Base-by-base conservation (phyloP, 768 basidiomycete genomes). In the Suillus tomentosus region DNA sequence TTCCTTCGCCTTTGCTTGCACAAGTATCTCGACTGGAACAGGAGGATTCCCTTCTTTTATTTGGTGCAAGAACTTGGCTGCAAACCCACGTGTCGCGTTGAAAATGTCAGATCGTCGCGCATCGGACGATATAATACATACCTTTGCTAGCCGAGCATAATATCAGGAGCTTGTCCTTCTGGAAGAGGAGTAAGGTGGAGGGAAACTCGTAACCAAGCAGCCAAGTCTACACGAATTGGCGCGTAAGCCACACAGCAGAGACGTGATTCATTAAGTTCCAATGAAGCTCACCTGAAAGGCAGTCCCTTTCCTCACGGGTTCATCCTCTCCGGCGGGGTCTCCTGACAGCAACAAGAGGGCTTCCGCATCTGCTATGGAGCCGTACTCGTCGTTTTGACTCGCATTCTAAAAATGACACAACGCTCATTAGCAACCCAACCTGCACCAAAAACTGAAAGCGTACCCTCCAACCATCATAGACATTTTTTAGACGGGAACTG, bases 141-240 rank as follows among this genome's bases (percentile, higher is more conserved):
- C 95, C 92, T 85, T 98, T 96, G 22, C 89, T 92, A 1, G 91
- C 84, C 27, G 94, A 96, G 67, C 93, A 95, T 34, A 97, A 79
- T 47, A 98, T 89, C 40, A 81, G 80, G 22, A 99, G 78, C 71
- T 85, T 91, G 61, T 89, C 81, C 70, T 90, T 90, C 63, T 88
- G 84, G 70, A 99, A 91, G 22, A 98, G 80, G 64, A 96, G 83
- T 36, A 98, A 81, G 0, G 96, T 98, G 0, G 95, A 94, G 3
- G 96, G 97, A 72, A 99, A 99, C 77, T 99, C 96, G 76, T 95
- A 99, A 15, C 96, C 96, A 45, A 99, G 84, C 19, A 99, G 82
- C 93, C 95, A 97, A 73, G 95, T 96, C 96, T 97, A 68, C 31
- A 63, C 45, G 56, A 34, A 60, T 51, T 57, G 43, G 58, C 57